Base-by-base conservation (phyloP, 1,284 basidiomycete species). In the Mycena sp. region DNA sequence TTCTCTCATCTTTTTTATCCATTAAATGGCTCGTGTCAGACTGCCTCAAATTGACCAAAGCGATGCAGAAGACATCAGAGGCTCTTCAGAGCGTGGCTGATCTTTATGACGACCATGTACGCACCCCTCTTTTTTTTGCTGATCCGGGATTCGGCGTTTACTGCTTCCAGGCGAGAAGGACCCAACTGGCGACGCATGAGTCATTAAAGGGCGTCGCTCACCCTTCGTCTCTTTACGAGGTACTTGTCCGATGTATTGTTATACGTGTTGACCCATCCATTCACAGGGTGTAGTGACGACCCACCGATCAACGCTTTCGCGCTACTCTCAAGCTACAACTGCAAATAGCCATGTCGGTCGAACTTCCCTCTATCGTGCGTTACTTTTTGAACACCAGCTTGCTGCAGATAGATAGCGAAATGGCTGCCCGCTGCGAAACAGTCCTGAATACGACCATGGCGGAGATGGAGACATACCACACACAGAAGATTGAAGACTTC, bases 391-490 rank as follows among this genome's bases (percentile, higher is more conserved):
- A 64, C 41, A 60, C 57, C 49, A 53, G 23, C 53, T 45, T 26
- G 35, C 25, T 52, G 12, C 61, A 90, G 88, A 74, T 81, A n/a
- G 81, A 89, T 67, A 86, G 89, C 59, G 88, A 90, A 17, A 76
- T 90, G 63, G 86, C 88, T 1, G 81, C 87, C 3, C 85, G 93
- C 19, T 95, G 92, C 73, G 94, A 96, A 77, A 95, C 94, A 0
- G 92, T 95, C 7, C 77, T 96, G 25, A 95, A 95, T 74, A 89
- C 89, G 4, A 94, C 94, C 0, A 90, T 94, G 85, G 91, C 93
- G 4, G 94, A 95, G 78, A 88, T 95, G 82, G 90, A 93, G 60
- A 88, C 85, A 2, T 93, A 92, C 69, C 91, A 94, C 71, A 76
- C 80, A 0, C 89, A 92, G 73, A 93, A 93, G 72, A 72, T 78